phyloP scores from a whole-genome alignment of 2,329 filamentous ascomycete species.

The Colletotrichum destructivum region DNA sequence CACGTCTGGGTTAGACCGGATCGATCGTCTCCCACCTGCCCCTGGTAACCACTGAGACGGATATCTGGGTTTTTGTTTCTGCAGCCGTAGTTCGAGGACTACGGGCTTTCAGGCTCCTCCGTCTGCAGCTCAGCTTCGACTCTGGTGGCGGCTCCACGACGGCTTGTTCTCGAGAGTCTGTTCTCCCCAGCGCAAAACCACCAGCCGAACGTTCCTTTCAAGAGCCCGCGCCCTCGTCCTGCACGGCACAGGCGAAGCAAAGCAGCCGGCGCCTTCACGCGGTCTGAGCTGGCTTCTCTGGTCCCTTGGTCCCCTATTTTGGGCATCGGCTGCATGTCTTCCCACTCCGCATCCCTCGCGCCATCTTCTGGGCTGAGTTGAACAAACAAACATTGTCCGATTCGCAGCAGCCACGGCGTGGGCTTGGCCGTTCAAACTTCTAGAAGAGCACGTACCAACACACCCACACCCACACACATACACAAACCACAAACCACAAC shows the following conservation, averaged over 20 bases:
- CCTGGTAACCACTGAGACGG: conserved; percentile 20
- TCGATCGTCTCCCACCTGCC: conserved; percentile 35
- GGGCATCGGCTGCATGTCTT: not conserved
- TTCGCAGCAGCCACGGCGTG: conserved; percentile 12
- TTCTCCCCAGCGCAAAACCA: conserved; percentile 16
- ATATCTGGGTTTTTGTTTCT: conserved; percentile 4
- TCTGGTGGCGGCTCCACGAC: conserved; percentile 1
- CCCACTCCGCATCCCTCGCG: conserved; percentile 7
- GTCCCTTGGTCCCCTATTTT: not conserved
- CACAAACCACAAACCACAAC: not conserved
- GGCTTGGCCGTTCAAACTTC: conserved; percentile 4
- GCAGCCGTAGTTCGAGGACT: conserved; percentile 3
- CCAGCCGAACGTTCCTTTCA: not conserved
- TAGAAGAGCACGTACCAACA: conserved; percentile 26
- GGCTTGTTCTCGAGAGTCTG: not conserved
- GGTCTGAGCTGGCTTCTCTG: conserved; percentile 22
- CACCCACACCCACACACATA: no score
- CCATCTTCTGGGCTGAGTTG: not conserved
- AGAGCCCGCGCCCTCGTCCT: conserved; percentile 13
- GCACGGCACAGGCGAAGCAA: conserved; percentile 19
- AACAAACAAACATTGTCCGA: conserved; percentile 26
- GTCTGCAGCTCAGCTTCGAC: not conserved
- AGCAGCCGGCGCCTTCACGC: conserved; percentile 17
- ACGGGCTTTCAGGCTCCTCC: not conserved
- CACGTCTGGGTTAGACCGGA: conserved; percentile 21